Conservation (phyloP, 352 stramenopile genomes). For the Phytophthora boehmeriae region DNA sequence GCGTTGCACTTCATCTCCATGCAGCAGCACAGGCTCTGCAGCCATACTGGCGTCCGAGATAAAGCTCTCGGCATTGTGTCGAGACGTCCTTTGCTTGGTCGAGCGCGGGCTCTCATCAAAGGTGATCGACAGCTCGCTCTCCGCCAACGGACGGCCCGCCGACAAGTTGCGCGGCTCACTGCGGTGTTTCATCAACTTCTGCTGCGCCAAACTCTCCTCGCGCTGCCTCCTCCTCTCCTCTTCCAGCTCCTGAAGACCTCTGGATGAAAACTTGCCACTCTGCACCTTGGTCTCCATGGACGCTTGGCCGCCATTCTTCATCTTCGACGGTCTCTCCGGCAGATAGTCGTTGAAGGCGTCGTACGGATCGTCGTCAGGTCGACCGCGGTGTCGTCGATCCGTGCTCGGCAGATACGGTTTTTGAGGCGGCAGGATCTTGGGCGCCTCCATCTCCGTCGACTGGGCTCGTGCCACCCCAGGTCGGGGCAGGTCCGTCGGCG, state of each 20-base stretch:
- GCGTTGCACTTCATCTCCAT: constrained; percentile 37
- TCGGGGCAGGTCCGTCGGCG: neutral
- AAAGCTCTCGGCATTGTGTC: constrained; percentile 46
- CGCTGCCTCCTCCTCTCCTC: constrained; percentile 23
- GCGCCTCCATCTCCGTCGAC: neutral
- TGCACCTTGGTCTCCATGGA: constrained; percentile 41
- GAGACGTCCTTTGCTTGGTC: constrained; percentile 9
- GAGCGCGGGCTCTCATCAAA: constrained; percentile 33
- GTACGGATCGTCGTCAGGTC: constrained; percentile 48
- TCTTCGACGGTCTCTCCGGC: constrained; percentile 48
- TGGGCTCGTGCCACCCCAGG: neutral
- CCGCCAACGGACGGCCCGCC: constrained; percentile 18
- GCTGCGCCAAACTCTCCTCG: constrained; percentile 16
- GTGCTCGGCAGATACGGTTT: constrained; percentile 10
- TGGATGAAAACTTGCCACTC: constrained; percentile 49
- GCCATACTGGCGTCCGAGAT: constrained; percentile 46
- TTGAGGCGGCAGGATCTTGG: neutral
- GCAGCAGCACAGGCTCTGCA: constrained; percentile 35
- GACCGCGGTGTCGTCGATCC: constrained; percentile 7
- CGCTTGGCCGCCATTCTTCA: constrained; percentile 44
- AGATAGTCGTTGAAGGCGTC: constrained; percentile 83
- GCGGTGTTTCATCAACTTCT: constrained; percentile 37
- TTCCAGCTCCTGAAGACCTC: constrained; percentile 25
- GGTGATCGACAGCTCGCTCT: constrained; percentile 32
- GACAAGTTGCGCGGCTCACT: constrained; percentile 37